Percentiles rank a stretch among this genome's conserved stretches.
phyloP scores from a whole-genome alignment of 257 asterid genomes.

The Fraxinus cuspidata region DNA sequence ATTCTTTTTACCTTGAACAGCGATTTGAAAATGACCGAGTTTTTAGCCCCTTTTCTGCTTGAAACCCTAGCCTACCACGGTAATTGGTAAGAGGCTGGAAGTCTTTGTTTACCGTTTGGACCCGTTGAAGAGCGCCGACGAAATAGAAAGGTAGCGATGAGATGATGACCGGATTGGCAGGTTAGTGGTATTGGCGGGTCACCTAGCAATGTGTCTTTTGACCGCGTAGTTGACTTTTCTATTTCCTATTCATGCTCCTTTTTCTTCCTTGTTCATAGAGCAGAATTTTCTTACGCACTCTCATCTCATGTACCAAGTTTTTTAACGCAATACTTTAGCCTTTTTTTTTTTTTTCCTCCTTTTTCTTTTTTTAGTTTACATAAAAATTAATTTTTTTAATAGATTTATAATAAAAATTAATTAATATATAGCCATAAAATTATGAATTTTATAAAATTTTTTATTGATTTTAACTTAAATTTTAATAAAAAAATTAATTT shows the following conservation, averaged over 20 bases:
- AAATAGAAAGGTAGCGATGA: neutral
- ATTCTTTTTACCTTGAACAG: constrained; percentile 28
- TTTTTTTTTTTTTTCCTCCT: no score
- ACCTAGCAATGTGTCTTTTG: constrained; percentile 26
- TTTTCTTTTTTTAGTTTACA: no score
- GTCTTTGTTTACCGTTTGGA: constrained; percentile 26
- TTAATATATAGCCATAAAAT: no score
- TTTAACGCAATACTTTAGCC: no score
- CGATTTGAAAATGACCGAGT: neutral
- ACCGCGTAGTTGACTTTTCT: constrained; percentile 45
- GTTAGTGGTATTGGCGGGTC: constrained; percentile 41
- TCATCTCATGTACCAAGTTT: no score
- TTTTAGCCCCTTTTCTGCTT: constrained; percentile 17
- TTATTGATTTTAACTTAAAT: no score
- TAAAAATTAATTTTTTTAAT: no score
- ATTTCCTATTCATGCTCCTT: neutral
- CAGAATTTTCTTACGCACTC: no score
- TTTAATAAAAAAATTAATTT: no score
- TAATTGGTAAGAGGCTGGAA: constrained; percentile 19
- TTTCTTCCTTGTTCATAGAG: no score
- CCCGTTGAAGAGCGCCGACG: constrained; percentile 32
- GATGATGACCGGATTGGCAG: constrained; percentile 39
- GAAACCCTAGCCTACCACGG: constrained; percentile 36
- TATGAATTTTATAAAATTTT: no score
- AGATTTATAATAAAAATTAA: no score